Conservation (phyloP, 2,329 filamentous ascomycete genomes). For the Fusarium sp. region DNA sequence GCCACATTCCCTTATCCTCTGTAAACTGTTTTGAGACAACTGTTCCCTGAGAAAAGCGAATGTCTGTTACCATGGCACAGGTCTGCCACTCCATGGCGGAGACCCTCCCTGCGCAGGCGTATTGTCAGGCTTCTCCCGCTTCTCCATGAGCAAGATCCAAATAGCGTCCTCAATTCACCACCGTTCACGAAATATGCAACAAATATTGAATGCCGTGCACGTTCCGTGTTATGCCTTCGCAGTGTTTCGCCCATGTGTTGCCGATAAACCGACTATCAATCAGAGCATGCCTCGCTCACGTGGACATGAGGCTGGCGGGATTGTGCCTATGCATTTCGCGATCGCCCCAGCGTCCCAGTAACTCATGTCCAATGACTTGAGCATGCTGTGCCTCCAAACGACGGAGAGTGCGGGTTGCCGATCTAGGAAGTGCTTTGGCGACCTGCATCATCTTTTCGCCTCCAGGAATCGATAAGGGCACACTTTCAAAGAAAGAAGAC, state of each 20-base stretch:
- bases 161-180: background rate
- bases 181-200: background rate
- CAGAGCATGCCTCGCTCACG: background rate
- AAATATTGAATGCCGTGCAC: background rate
- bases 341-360: conserved; percentile 17
- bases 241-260: background rate
- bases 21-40: background rate
- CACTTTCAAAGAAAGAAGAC: background rate
- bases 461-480: background rate
- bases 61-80: background rate
- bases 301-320: conserved; percentile 7
- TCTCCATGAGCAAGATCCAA: background rate
- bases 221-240: background rate
- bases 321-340: conserved; percentile 6
- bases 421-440: background rate
- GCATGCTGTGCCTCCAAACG: conserved; percentile 16
- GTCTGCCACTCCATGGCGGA: background rate
- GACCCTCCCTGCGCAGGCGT: background rate
- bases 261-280: background rate
- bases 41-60: background rate
- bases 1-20: conserved; percentile 59
- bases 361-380: conserved; percentile 17
- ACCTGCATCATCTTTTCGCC: background rate
- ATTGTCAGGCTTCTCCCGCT: background rate
- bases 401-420: background rate